phyloP scores from a whole-genome alignment of 2,329 filamentous ascomycete species.

The Sclerotinia minor region DNA sequence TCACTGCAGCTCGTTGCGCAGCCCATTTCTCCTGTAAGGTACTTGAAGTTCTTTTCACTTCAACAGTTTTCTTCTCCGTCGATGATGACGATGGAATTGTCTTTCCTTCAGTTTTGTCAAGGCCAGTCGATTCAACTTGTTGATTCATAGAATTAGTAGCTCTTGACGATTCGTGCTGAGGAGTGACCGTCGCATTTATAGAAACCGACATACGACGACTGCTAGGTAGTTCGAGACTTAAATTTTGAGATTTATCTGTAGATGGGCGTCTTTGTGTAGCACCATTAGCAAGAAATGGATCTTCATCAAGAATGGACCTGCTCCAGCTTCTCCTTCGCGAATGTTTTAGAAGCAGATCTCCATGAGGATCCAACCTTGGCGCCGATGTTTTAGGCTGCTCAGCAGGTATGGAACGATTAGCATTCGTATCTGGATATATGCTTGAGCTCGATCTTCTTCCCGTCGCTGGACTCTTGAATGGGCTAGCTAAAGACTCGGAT shows the following conservation, averaged over 20 bases:
- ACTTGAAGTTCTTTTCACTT: slow-evolving; percentile 24
- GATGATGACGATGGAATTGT: slow-evolving; percentile 29
- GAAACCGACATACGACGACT: slow-evolving; percentile 21
- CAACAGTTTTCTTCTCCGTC: slow-evolving; percentile 33
- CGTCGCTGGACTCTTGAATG: slow-evolving; percentile 40
- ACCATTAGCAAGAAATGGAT: slow-evolving; percentile 34
- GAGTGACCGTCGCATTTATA: slow-evolving; percentile 5
- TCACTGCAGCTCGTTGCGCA: slow-evolving; percentile 36
- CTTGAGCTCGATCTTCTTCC: slow-evolving; percentile 35
- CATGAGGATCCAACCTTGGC: slow-evolving; percentile 33
- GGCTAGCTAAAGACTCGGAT: slow-evolving; percentile 41
- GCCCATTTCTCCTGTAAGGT: slow-evolving; percentile 33
- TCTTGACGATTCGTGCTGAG: slow-evolving; percentile 13
- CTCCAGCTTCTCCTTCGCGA: slow-evolving; percentile 26
- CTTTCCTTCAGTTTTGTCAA: neutral
- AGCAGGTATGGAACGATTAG: slow-evolving; percentile 1
- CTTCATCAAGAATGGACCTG: slow-evolving; percentile 31
- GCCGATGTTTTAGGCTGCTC: slow-evolving; percentile 29
- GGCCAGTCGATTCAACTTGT: neutral
- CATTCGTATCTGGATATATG: slow-evolving; percentile 27
- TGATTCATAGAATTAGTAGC: neutral
- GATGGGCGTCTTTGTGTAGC: slow-evolving; percentile 3
- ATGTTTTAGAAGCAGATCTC: slow-evolving; percentile 28
- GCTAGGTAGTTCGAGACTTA: slow-evolving; percentile 17
- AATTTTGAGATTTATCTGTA: slow-evolving; percentile 14